Evolutionary conservation across 306 rosid species (phyloP).

Genomic region (Castanea mollissima): DNA sequence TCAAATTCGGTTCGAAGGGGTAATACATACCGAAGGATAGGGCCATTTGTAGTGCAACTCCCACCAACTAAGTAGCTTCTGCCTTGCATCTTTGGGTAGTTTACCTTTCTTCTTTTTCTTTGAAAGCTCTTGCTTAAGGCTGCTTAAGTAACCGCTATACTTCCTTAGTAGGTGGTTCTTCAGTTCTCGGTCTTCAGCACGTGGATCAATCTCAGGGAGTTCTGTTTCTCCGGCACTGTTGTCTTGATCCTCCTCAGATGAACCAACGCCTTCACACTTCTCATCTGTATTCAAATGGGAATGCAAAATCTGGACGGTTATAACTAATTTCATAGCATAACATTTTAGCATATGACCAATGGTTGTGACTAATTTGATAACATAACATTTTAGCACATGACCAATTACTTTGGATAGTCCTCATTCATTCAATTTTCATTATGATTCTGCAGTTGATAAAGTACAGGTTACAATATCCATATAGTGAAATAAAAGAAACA

Average conservation of each 20-base stretch:
- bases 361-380: neutral
- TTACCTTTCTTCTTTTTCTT: conserved; percentile 98
- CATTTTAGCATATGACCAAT: neutral
- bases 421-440: neutral
- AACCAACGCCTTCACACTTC: conserved; percentile 67
- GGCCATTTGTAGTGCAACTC: conserved; percentile 99
- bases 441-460: neutral
- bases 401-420: neutral
- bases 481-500: neutral
- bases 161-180: conserved; percentile 82
- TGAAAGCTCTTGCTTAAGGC: conserved; percentile 96
- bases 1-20: neutral
- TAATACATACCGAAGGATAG: conserved; percentile 76
- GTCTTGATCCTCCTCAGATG: conserved; percentile 89
- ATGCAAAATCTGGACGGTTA: neutral
- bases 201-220: conserved; percentile 74
- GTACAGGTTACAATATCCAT: neutral
- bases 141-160: conserved; percentile 89
- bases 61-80: conserved; percentile 97
- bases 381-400: neutral
- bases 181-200: conserved; percentile 91
- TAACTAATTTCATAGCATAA: neutral
- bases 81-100: conserved; percentile 96
- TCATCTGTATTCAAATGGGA: conserved; percentile 46
- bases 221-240: conserved; percentile 86